Percentiles rank a stretch among this genome's conserved stretches.
These are phyloP conservation scores for Monosporascus sp. DNA, from an alignment of 2,329 filamentous ascomycete species.

Conservation along the genomic window DNA sequence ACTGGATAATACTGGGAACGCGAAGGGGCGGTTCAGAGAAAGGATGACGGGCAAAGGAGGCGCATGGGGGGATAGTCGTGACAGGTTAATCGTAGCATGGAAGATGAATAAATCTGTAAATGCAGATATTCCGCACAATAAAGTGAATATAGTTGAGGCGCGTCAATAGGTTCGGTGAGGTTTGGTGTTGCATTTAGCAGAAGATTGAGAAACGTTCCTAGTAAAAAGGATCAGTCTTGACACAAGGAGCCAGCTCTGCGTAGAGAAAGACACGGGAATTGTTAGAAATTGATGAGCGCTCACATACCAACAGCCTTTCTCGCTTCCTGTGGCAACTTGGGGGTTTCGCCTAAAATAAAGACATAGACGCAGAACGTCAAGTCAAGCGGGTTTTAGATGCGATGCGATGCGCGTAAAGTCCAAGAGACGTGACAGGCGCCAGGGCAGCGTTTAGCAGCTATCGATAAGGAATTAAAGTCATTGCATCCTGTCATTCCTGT, in stretches of 20 bases:
- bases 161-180: no score
- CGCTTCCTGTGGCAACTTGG: no score
- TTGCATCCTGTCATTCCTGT: no score
- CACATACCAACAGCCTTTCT: not conserved
- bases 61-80: not conserved
- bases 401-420: not conserved
- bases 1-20: not conserved
- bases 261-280: no score
- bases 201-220: not conserved
- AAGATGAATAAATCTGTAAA: not conserved
- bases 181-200: not conserved
- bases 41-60: not conserved
- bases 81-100: not conserved
- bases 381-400: not conserved
- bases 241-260: not conserved
- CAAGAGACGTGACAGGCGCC: not conserved
- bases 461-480: no score
- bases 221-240: not conserved
- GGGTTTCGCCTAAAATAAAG: no score
- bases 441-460: not conserved
- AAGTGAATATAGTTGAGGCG: not conserved
- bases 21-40: not conserved
- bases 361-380: no score
- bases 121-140: not conserved
- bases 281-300: not conserved